Evolutionary conservation across 768 basidiomycete species (phyloP).

Genomic region (Tephrocybe sp.): DNA sequence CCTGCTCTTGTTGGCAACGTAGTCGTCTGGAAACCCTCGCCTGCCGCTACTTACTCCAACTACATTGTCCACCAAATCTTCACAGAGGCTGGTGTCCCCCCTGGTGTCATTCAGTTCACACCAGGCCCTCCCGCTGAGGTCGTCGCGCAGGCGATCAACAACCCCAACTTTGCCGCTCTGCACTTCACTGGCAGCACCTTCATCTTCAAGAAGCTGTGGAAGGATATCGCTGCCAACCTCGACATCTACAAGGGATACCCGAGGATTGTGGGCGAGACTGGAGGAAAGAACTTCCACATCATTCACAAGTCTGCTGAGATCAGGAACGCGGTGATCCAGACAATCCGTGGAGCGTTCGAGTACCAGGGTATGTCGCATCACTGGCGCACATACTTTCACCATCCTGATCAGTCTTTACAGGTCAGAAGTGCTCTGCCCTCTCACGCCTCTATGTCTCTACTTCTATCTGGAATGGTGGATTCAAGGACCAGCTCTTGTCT

Average conservation of each 20-base stretch:
- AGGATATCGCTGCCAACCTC: conserved; percentile 86
- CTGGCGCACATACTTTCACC: background rate
- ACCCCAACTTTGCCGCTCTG: conserved; percentile 80
- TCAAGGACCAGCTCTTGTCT: conserved; percentile 74
- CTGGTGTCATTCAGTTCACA: conserved; percentile 95
- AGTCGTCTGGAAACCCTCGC: conserved; percentile 96
- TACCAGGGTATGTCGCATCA: conserved; percentile 73
- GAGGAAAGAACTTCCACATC: conserved; percentile 98
- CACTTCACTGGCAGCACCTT: conserved; percentile 97
- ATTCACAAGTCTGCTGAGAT: conserved; percentile 88
- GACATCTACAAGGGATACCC: conserved; percentile 90
- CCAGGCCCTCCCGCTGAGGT: conserved; percentile 87
- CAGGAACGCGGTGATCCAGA: conserved; percentile 87
- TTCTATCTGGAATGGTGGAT: conserved; percentile 82
- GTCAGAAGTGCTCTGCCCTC: conserved; percentile 96
- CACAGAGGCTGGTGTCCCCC: conserved; percentile 90
- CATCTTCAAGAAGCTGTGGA: conserved; percentile 96
- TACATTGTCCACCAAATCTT: conserved; percentile 91
- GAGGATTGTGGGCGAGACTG: conserved; percentile 96
- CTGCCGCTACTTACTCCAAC: conserved; percentile 93
- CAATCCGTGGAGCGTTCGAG: conserved; percentile 88
- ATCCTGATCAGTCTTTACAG: conserved; percentile 34
- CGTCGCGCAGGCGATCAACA: conserved; percentile 79
- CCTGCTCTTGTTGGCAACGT: conserved; percentile 96
- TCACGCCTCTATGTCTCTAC: conserved; percentile 90